These are phyloP conservation scores for Pogostemon cablin DNA, from an alignment of 257 asterid species.

Conservation along the genomic window DNA sequence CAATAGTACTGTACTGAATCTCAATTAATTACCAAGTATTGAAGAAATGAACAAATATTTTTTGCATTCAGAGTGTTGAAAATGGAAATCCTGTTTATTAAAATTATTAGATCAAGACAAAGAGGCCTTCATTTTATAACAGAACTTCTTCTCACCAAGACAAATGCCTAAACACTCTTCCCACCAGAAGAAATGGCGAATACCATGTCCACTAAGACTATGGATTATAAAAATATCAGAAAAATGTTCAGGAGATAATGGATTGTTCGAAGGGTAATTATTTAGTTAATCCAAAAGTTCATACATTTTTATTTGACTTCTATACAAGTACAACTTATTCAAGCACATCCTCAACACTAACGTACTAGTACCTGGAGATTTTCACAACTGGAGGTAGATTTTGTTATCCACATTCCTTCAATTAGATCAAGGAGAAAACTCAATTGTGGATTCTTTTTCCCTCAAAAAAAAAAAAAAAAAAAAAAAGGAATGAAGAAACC, in stretches of 20 bases:
- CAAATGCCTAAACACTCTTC: too few relatives aligned
- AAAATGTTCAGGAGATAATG: too few relatives aligned
- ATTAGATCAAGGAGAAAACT: constrained; percentile 3
- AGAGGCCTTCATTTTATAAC: background rate
- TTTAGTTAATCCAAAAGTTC: background rate
- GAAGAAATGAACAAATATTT: background rate
- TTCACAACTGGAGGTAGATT: background rate
- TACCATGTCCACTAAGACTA: too few relatives aligned
- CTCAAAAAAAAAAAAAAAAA: background rate
- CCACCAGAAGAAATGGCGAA: too few relatives aligned
- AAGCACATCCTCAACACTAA: background rate
- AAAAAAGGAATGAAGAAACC: background rate
- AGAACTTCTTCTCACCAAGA: background rate
- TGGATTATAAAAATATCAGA: too few relatives aligned
- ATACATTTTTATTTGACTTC: background rate
- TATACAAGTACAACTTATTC: background rate
- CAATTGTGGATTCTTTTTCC: background rate
- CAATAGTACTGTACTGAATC: background rate
- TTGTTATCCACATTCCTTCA: constrained; percentile 9
- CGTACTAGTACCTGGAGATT: background rate
- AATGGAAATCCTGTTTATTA: background rate
- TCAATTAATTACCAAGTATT: background rate
- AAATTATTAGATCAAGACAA: background rate
- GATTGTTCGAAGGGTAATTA: background rate
- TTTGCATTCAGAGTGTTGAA: background rate